Base-by-base conservation (phyloP, 176 grass and related monocot genomes). In the Calamus simplicifolius region DNA sequence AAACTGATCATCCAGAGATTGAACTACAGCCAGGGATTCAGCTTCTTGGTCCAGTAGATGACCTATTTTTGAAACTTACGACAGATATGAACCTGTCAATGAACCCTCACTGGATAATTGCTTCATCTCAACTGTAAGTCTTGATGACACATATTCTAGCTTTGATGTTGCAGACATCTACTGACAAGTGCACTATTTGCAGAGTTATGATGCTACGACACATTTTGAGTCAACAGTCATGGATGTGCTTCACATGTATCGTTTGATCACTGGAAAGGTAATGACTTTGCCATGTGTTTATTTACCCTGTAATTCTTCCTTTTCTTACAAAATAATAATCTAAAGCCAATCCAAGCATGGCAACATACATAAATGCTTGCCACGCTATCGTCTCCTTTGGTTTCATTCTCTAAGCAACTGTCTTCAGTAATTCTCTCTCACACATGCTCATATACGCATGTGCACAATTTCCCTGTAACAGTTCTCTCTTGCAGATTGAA, bases 181-280 rank as follows among this genome's bases (percentile, higher is more conserved):
- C 8, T 67, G 25, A 30, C 49, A 57, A 56, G 61, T 82, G 35
- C 71, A 69, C 17, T 35, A 0, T 73, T 6, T 79, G 30, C 68
- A 95, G 90, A 95, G 86, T 76, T 90, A 90, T 70, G 90, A 95
- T 84, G 90, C 82, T 62, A 86, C 90, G 58, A 90, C 90, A 14
- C 86, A 95, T 87, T 95, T 95, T 75, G 90, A 95, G 63, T 86
- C 82, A 53, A 95, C 90, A 23, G 86, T 95, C 28, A 76, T 66
- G 50, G 90, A 90, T 16, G 86, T 95, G 70, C 82, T 87, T 73
- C 84, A 73, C 56, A 87, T 95, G 90, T 95, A 95, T 76, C 86
- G 62, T 72, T 64, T 81, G 80, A 95, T 95, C 51, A 95, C 82
- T 0, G 82, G 83, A 72, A 95, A 95, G 86, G 85, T 84, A 86